Evolutionary conservation across 208 protist genomes (phyloP), one percentile per base, ranked within the genome.

Genomic region (Acanthamoeba royreba): DNA sequence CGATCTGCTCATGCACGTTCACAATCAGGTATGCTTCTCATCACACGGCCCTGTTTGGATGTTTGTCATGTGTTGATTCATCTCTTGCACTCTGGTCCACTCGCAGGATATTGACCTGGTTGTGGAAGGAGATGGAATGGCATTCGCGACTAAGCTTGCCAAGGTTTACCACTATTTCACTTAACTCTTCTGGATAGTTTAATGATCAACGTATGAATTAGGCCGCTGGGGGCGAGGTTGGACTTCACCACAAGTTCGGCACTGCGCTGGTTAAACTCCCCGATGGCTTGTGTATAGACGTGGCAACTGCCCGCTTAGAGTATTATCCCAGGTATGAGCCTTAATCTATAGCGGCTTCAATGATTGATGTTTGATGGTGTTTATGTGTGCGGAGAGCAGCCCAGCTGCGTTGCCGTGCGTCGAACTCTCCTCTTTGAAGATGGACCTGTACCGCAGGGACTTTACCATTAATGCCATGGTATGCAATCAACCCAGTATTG

Each of bases 381-480:
- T 25, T 55, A 19, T 55, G 49, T 55, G 19, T 55, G 49, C 19
- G 49, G 9, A 55, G 8, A 8, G 3, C 85, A 92, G 87, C 35
- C 87, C 87, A 35, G 87, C 61, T 22, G 87, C 53, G 17, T 40
- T 92, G 2, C 87, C 87, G 17, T 79, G 58, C n/a, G 87, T 92
- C 19, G 87, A 92, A 40, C 40, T 92, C 25, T 92, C 87, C 11
- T 92, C 87, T 7, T 15, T 92, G n/a, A 92, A 92, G 87, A 92
- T 92, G 87, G 87, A 92, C 43, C 42, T 92, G 11, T 92, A 92
- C 87, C 19, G 87, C 0, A 15, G 87, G 5, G 87, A 92, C 43
- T 92, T 92, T 33, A 92, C 87, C 15, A 92, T 92, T 38, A 92
- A 92, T 13, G 87, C 87, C 19, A 92, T 92, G 87, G 87, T 89